Percentiles rank a stretch among this genome's conserved stretches.
These are phyloP conservation scores for Astragalus glycyphyllos DNA, from an alignment of 306 rosid species.

Conservation along the genomic window DNA sequence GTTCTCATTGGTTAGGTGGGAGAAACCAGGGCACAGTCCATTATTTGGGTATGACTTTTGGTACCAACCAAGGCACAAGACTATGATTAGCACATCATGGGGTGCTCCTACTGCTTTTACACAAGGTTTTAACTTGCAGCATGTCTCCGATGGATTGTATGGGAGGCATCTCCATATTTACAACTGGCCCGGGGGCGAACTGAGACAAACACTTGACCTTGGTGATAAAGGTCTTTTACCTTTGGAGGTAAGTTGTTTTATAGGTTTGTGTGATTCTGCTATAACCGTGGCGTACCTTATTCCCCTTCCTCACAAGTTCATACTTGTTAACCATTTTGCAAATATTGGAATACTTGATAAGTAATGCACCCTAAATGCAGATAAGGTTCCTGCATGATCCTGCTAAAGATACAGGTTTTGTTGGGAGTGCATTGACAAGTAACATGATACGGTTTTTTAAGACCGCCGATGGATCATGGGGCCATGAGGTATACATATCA, in stretches of 20 bases:
- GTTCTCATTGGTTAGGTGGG: conserved; percentile 68
- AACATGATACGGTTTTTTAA: conserved; percentile 87
- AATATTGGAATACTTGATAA: conserved; percentile 18
- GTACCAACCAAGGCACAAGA: conserved; percentile 91
- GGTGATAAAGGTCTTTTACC: conserved; percentile 85
- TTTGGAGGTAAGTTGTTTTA: conserved; percentile 62
- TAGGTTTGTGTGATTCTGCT: conserved; percentile 18
- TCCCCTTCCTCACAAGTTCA: neutral
- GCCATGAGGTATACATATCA: conserved; percentile 75
- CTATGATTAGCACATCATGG: conserved; percentile 97
- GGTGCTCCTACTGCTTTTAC: conserved; percentile 94
- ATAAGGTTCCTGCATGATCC: conserved; percentile 93
- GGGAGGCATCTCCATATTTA: conserved; percentile 92
- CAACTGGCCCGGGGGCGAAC: conserved; percentile 92
- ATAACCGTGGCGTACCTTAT: neutral
- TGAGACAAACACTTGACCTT: conserved; percentile 93
- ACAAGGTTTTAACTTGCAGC: conserved; percentile 78
- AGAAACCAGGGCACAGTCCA: conserved; percentile 94
- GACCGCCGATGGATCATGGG: conserved; percentile 79
- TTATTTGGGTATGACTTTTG: conserved; percentile 92
- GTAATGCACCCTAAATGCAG: conserved; percentile 52
- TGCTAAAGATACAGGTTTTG: conserved; percentile 88
- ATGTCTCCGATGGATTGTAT: conserved; percentile 78
- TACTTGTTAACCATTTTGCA: conserved; percentile 10
- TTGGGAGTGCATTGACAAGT: conserved; percentile 86